These are phyloP conservation scores for Phyllosticta ampelicida DNA, from an alignment of 2,329 filamentous ascomycete species.

Conservation along the genomic window DNA sequence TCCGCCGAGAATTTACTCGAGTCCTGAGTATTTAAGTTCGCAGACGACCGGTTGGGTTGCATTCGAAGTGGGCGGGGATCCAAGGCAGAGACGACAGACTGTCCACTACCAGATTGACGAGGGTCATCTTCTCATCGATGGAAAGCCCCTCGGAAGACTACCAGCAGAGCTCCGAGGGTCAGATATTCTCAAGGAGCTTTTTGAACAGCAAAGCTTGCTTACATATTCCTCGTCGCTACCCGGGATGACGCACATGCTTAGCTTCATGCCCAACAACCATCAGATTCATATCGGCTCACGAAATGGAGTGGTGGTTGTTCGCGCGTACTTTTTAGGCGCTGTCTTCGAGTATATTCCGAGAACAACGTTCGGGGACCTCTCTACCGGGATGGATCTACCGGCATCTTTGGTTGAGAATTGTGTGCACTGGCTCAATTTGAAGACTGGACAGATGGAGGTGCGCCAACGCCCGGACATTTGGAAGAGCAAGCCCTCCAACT, in stretches of 20 bases:
- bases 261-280: conserved; percentile 27
- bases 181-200: conserved; percentile 38
- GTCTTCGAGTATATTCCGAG: conserved; percentile 28
- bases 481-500: conserved; percentile 28
- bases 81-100: conserved; percentile 18
- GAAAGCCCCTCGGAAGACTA: conserved; percentile 40
- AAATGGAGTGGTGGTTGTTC: conserved; percentile 32
- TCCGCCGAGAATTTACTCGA: conserved; percentile 11
- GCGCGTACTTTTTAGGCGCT: conserved; percentile 21
- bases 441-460: conserved; percentile 40
- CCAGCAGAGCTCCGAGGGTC: conserved; percentile 41
- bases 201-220: conserved; percentile 42
- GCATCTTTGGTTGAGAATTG: conserved; percentile 39
- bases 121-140: conserved; percentile 41
- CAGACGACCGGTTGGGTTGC: neutral
- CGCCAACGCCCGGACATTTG: conserved; percentile 36
- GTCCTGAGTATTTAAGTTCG: conserved; percentile 15
- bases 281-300: conserved; percentile 47
- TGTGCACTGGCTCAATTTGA: conserved; percentile 50
- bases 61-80: neutral
- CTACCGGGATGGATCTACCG: conserved; percentile 38
- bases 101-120: conserved; percentile 37
- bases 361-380: conserved; percentile 15
- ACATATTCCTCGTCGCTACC: conserved; percentile 41
- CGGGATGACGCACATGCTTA: conserved; percentile 45